Percentiles rank a stretch among this genome's conserved stretches.
These are phyloP conservation scores for Fusarium miscanthi DNA, from an alignment of 2,329 filamentous ascomycete genomes.

Conservation along the genomic window DNA sequence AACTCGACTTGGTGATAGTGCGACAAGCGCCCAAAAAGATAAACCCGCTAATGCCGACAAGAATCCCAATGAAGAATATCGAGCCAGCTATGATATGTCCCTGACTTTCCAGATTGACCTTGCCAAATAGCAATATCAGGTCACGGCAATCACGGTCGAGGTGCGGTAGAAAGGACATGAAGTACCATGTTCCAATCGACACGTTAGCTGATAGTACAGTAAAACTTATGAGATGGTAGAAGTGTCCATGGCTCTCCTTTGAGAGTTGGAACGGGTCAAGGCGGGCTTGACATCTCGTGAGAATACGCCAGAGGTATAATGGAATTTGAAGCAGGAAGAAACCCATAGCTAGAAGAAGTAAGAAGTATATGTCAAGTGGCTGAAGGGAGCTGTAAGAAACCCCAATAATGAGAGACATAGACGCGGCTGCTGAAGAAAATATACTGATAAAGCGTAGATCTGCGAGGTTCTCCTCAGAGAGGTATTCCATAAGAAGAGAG, in stretches of 20 bases:
- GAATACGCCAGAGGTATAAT: slow-evolving; percentile 48
- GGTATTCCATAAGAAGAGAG: slow-evolving; percentile 47
- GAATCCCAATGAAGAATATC: slow-evolving; percentile 46
- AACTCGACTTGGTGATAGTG: slow-evolving; percentile 19
- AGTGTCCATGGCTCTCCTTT: slow-evolving; percentile 40
- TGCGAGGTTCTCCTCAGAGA: slow-evolving; percentile 44
- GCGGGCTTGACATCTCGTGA: slow-evolving; percentile 47
- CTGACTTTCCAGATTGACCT: slow-evolving; percentile 42
- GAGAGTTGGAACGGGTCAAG: slow-evolving; percentile 48
- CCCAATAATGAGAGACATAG: slow-evolving; percentile 46
- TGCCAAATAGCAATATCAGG: slow-evolving; percentile 50
- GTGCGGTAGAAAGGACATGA: slow-evolving; percentile 42
- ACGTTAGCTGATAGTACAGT: slow-evolving; percentile 44
- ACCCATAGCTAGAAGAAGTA: slow-evolving; percentile 48
- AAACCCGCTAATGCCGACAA: slow-evolving; percentile 39
- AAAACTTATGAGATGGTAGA: slow-evolving; percentile 44
- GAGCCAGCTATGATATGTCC: slow-evolving; percentile 47
- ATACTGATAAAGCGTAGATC: slow-evolving; percentile 49
- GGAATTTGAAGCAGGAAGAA: slow-evolving; percentile 49
- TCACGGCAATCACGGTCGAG: slow-evolving; percentile 43
- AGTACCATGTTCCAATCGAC: slow-evolving; percentile 50
- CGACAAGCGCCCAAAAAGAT: slow-evolving; percentile 46
- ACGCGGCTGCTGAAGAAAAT: slow-evolving; percentile 45
- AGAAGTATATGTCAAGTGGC: slow-evolving; percentile 49
- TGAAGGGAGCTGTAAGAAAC: slow-evolving; percentile 36